Evolutionary conservation across 352 stramenopile genomes (phyloP).

Genomic region (Globisporangium uncinulatum): DNA sequence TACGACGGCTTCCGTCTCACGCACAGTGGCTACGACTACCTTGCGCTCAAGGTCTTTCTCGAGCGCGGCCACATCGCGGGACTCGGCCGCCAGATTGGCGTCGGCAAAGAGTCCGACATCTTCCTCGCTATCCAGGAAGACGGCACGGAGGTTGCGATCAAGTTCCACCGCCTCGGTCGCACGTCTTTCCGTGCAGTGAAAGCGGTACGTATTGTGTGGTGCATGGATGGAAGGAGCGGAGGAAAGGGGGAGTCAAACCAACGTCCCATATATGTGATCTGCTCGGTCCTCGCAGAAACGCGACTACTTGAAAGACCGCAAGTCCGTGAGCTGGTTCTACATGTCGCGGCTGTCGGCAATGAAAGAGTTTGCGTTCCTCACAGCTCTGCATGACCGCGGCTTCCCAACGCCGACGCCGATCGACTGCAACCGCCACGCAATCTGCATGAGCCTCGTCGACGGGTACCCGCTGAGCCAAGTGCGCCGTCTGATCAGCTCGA

Average conservation of each 20-base stretch:
- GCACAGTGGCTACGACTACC: slow-evolving; percentile 99
- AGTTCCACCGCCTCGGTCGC: slow-evolving; percentile 99
- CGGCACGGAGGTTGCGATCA: slow-evolving; percentile 97
- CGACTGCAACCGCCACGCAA: slow-evolving; percentile 97
- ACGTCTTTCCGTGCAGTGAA: slow-evolving; percentile 98
- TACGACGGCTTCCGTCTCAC: slow-evolving; percentile 98
- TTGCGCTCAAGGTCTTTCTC: slow-evolving; percentile 96
- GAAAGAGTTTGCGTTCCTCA: slow-evolving; percentile 99
- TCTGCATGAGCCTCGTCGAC: slow-evolving; percentile 96
- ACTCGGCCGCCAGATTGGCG: slow-evolving; percentile 93
- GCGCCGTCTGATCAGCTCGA: slow-evolving; percentile 87
- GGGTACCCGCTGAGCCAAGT: slow-evolving; percentile 96
- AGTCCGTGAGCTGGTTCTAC: slow-evolving; percentile 97
- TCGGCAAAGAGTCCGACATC: slow-evolving; percentile 99
- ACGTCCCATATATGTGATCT: neutral
- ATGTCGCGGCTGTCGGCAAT: slow-evolving; percentile 97
- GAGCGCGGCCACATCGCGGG: slow-evolving; percentile 89
- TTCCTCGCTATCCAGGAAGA: slow-evolving; percentile 93
- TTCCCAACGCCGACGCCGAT: slow-evolving; percentile 98
- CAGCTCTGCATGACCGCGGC: slow-evolving; percentile 92
- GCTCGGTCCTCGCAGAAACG: slow-evolving; percentile 81
- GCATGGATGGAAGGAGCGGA: neutral
- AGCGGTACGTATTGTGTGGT: slow-evolving; percentile 28
- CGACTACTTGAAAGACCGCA: slow-evolving; percentile 97
- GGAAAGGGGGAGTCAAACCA: neutral